phyloP scores from a whole-genome alignment of 345 rosid species.

The Anacardium occidentale region DNA sequence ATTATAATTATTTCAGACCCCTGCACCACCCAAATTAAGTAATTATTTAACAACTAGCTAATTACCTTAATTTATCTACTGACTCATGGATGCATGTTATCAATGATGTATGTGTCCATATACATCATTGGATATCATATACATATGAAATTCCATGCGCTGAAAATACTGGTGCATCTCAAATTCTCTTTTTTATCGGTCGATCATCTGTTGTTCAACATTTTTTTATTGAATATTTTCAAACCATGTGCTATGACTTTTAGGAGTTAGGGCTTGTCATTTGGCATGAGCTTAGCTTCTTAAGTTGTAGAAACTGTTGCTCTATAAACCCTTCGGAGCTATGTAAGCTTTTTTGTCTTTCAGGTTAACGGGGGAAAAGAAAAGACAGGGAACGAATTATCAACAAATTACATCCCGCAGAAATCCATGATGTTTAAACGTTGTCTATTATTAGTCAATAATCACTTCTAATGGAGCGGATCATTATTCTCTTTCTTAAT shows the following conservation, averaged over 20 bases:
- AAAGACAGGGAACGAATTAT: conserved; percentile 10
- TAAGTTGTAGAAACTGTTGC: neutral
- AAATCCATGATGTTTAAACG: neutral
- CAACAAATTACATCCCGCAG: neutral
- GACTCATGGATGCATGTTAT: neutral
- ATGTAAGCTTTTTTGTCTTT: conserved; percentile 10
- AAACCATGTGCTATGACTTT: neutral
- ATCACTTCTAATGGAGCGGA: conserved; percentile 18
- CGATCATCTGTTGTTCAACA: too few relatives aligned
- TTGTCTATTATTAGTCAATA: neutral
- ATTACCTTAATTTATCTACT: neutral
- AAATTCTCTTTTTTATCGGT: too few relatives aligned
- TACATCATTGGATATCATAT: neutral
- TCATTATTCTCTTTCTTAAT: neutral
- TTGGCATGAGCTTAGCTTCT: neutral
- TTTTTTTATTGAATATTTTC: too few relatives aligned
- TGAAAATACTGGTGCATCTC: neutral
- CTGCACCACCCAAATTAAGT: conserved; percentile 1
- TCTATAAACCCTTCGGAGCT: conserved; percentile 9
- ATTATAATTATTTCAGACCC: neutral
- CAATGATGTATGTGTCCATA: neutral
- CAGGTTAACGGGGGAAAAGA: neutral
- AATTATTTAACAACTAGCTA: neutral
- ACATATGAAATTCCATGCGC: neutral
- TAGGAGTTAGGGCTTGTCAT: conserved; percentile 22